A percentile compares a stretch with the other conserved stretches of the same genome.
Conservation (phyloP, 2,329 filamentous ascomycete genomes). For the Fusarium xyrophilum region DNA sequence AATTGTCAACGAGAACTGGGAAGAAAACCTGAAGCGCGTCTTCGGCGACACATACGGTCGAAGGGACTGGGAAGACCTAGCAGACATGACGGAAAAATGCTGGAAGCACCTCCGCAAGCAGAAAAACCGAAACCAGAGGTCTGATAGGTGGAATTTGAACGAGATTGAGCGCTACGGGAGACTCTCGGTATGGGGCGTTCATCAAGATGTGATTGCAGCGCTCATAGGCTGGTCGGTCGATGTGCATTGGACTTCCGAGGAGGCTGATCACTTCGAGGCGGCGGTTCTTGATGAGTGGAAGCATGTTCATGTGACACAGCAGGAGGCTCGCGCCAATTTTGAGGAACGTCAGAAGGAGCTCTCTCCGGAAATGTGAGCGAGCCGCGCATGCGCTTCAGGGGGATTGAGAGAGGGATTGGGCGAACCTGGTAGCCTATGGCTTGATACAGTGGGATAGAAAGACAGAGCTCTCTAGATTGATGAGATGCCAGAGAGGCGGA, state of each 20-base stretch:
- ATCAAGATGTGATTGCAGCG: neutral
- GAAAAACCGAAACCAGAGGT: fast-evolving
- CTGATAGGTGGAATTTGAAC: fast-evolving
- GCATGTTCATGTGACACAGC: neutral
- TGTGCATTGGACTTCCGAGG: fast-evolving
- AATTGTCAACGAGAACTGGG: neutral
- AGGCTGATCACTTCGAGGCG: neutral
- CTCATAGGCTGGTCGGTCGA: neutral
- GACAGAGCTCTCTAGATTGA: neutral
- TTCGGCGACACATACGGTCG: neutral
- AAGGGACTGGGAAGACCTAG: neutral
- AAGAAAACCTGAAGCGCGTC: neutral
- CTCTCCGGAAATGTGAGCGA: neutral
- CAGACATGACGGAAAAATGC: neutral
- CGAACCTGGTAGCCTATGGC: no score
- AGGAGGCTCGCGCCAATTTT: neutral
- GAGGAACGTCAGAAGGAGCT: neutral
- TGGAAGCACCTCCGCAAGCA: neutral
- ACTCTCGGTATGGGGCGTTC: neutral
- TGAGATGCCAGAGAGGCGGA: neutral
- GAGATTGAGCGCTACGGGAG: neutral
- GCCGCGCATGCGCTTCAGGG: fast-evolving
- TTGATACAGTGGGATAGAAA: neutral
- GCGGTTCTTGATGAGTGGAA: neutral
- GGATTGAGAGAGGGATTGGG: neutral